phyloP scores from a whole-genome alignment of 148 eudicot species.

The Camellia granthamiana region DNA sequence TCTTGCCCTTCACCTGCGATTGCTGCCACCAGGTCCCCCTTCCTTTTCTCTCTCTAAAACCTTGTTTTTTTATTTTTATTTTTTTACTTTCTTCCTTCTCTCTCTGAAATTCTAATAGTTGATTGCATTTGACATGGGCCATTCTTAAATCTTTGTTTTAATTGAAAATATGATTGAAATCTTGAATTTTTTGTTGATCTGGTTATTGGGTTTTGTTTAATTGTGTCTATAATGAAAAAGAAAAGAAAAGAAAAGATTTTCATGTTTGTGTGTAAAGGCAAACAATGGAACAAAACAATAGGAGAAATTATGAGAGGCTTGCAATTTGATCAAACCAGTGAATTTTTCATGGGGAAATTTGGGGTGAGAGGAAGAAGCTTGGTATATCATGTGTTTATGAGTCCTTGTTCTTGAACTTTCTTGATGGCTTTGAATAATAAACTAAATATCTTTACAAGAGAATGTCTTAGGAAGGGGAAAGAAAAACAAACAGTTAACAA shows the following conservation, averaged over 20 bases:
- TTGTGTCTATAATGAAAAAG: too few relatives aligned
- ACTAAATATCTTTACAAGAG: too few relatives aligned
- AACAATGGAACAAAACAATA: neutral
- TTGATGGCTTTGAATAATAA: too few relatives aligned
- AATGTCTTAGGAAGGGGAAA: too few relatives aligned
- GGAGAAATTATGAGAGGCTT: neutral
- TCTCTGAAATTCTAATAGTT: neutral
- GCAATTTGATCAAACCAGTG: neutral
- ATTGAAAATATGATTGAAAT: neutral
- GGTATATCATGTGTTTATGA: too few relatives aligned
- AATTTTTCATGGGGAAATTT: neutral
- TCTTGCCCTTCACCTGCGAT: constrained; percentile 94
- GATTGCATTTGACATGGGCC: neutral
- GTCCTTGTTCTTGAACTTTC: too few relatives aligned
- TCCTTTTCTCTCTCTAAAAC: neutral
- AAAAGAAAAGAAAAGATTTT: neutral
- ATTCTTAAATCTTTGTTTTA: neutral
- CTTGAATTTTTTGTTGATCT: neutral
- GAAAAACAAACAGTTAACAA: too few relatives aligned
- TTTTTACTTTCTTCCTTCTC: too few relatives aligned
- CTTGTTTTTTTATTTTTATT: too few relatives aligned
- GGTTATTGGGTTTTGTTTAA: too few relatives aligned
- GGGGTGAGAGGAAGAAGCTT: too few relatives aligned
- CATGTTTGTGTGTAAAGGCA: neutral
- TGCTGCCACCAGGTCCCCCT: constrained; percentile 58